These are phyloP conservation scores for Penicillium canariense DNA, from an alignment of 495 filamentous ascomycete genomes.

Conservation along the genomic window DNA sequence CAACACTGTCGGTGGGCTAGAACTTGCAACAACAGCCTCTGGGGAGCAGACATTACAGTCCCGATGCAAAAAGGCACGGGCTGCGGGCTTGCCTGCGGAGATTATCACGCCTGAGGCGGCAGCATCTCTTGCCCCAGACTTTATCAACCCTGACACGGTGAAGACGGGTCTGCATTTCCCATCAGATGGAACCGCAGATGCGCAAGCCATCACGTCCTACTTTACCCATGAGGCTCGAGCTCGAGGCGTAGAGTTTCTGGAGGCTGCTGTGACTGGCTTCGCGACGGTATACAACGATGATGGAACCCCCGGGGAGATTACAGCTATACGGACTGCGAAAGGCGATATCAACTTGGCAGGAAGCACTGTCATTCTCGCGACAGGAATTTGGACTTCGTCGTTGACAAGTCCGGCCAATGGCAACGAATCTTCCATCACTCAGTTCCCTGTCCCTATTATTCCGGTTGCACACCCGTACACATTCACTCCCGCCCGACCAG, in stretches of 20 bases:
- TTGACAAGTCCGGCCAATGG: constrained; percentile 18
- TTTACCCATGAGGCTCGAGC: constrained; percentile 34
- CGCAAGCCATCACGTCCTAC: constrained; percentile 24
- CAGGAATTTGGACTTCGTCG: constrained; percentile 31
- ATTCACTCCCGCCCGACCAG: constrained; percentile 19
- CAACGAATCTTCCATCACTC: background rate
- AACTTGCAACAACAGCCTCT: constrained; percentile 26
- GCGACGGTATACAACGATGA: background rate
- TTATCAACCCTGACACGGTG: constrained; percentile 25
- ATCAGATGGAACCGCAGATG: constrained; percentile 32
- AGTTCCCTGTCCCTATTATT: constrained; percentile 29
- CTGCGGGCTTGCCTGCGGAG: constrained; percentile 26
- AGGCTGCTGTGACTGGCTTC: constrained; percentile 23
- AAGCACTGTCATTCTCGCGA: constrained; percentile 28
- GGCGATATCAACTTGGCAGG: constrained; percentile 23
- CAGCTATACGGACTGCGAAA: constrained; percentile 14
- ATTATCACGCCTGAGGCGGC: constrained; percentile 26
- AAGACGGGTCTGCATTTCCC: constrained; percentile 22
- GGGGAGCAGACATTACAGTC: constrained; percentile 23
- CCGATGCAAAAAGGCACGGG: constrained; percentile 20
- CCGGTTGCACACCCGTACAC: constrained; percentile 39
- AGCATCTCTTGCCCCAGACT: constrained; percentile 27
- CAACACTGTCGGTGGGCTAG: constrained; percentile 30
- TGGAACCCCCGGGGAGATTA: background rate
- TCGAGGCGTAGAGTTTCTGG: constrained; percentile 24